Evolutionary conservation across 331 rosid species (phyloP).

Genomic region (Pyracantha coccinea): DNA sequence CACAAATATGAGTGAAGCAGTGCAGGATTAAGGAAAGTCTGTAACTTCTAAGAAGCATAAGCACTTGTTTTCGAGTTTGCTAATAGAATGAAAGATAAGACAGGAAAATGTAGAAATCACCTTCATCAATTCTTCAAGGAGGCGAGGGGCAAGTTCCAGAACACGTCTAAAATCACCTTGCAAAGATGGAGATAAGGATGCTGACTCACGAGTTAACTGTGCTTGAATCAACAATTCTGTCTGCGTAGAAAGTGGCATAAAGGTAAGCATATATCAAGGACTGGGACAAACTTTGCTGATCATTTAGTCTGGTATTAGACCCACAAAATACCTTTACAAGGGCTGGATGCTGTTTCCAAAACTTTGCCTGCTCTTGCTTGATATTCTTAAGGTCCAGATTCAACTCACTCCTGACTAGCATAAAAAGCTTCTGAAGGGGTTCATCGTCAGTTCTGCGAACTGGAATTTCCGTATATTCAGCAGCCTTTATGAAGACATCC

Average conservation of each 20-base stretch:
- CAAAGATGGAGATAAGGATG: conserved; percentile 65
- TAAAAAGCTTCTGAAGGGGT: conserved; percentile 90
- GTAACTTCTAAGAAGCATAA: background rate
- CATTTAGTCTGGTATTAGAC: conserved; percentile 2
- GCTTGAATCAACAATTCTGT: conserved; percentile 96
- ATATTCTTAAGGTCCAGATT: conserved; percentile 97
- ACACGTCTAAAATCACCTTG: conserved; percentile 74
- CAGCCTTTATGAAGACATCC: conserved; percentile 97
- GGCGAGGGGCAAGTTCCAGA: conserved; percentile 89
- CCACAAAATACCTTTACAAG: conserved; percentile 68
- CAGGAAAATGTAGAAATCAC: conserved; percentile 30
- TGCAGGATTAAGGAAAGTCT: background rate
- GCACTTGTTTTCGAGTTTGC: background rate
- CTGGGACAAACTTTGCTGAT: conserved; percentile 6
- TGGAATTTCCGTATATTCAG: conserved; percentile 92
- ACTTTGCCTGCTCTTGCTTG: conserved; percentile 97
- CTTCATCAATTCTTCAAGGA: conserved; percentile 98
- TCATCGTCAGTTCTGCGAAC: conserved; percentile 92
- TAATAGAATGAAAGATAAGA: conserved; percentile 12
- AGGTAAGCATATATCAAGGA: conserved; percentile 17
- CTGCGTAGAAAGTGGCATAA: conserved; percentile 38
- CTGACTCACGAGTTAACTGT: conserved; percentile 76
- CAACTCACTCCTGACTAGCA: conserved; percentile 94
- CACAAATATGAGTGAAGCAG: background rate
- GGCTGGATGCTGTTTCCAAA: conserved; percentile 98